phyloP scores from a whole-genome alignment of 2,329 filamentous ascomycete species.

The Westerdykella ornata region DNA sequence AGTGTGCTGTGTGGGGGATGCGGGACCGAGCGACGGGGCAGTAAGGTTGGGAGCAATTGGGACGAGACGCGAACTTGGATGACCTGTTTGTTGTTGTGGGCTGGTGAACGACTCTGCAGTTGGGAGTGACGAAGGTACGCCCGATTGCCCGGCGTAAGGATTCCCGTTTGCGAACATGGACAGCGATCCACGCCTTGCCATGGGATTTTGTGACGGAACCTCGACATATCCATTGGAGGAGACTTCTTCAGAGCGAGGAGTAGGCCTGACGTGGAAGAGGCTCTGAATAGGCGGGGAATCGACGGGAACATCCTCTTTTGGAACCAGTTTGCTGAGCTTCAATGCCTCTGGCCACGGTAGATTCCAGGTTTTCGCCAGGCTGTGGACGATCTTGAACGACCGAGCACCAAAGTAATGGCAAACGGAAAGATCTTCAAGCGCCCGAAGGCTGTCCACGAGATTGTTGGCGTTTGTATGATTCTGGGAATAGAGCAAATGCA shows the following conservation, averaged over 20 bases:
- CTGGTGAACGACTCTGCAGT: background rate
- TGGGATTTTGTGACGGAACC: constrained; percentile 2
- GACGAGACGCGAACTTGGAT: background rate
- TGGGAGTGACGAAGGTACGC: no score
- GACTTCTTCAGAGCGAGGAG: background rate
- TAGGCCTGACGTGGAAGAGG: constrained; percentile 5
- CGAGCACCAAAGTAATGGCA: constrained; percentile 42
- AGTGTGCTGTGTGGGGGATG: constrained; percentile 1
- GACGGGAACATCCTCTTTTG: constrained; percentile 11
- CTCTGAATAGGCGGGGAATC: constrained; percentile 19
- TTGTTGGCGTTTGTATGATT: constrained; percentile 33
- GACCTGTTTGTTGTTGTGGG: background rate
- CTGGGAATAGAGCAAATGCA: constrained; percentile 43
- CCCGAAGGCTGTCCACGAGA: constrained; percentile 39
- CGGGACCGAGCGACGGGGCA: background rate
- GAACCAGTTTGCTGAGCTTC: constrained; percentile 21
- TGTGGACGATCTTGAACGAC: constrained; percentile 39
- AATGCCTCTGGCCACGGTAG: constrained; percentile 38
- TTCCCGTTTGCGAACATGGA: constrained; percentile 23
- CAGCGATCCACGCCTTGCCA: constrained; percentile 21
- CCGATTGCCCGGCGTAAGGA: background rate
- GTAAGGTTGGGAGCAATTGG: constrained; percentile 3
- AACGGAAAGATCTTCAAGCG: constrained; percentile 38
- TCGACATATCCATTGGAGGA: constrained; percentile 5
- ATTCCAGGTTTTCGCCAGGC: constrained; percentile 41